Evolutionary conservation across 352 stramenopile genomes (phyloP), one percentile per base, ranked within the genome.

Genomic region (Phytophthora fragariae): DNA sequence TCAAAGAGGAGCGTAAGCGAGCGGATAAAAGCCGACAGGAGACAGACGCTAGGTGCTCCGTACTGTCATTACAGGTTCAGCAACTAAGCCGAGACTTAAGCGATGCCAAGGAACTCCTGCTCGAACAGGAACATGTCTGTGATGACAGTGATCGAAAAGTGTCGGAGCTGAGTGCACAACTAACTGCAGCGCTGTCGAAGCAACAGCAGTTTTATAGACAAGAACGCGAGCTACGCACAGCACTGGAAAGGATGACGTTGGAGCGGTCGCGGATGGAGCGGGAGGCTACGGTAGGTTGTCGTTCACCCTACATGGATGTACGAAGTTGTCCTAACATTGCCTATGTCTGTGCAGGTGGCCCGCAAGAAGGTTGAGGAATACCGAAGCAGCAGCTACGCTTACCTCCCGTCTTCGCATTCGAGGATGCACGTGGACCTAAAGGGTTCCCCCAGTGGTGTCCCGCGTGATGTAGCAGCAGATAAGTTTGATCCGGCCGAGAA

Each of bases 121-220:
- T 80, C 4, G 85, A 94, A 58, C 79, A 86, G 21, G 85, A 94
- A 50, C 85, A 89, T 11, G 75, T 75, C 0, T 90, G 83, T 49
- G 87, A 94, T 15, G 84, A 94, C 46, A 85, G 80, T 21, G 87
- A 94, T 46, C 69, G 85, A n/a, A 92, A 91, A 39, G 73, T 91
- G 0, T 79, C 81, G 1, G 87, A 94, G 58, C 69, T 93, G 19
- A 92, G 84, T 65, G 62, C 81, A 1, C 87, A 94, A 58, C 72
- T 94, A 4, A 89, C 84, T 14, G 72, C 86, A n/a, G 79, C 85
- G 8, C 61, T 94, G 9, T 90, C 87, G 12, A 93, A 90, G 49
- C 87, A 94, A 44, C 85, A 94, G 33, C 85, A 92, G 27, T 84
- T 91, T 37, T 89, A 92, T 49, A 76, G 85, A 17, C 84, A 92